These are phyloP conservation scores for Discostella stelligera DNA, from an alignment of 352 stramenopile species.

Conservation along the genomic window DNA sequence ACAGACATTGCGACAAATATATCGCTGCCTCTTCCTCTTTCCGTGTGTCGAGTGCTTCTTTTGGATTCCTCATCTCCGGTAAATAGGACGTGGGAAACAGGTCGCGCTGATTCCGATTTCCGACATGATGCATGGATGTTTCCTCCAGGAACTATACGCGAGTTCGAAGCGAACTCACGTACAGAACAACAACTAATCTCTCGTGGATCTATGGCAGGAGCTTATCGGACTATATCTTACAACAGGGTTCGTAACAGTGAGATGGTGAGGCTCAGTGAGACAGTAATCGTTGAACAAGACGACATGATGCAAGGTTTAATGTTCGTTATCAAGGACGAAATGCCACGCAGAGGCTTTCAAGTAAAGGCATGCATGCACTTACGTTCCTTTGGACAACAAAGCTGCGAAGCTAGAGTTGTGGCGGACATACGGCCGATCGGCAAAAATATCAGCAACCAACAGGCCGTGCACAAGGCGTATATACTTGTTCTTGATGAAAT, in stretches of 20 bases:
- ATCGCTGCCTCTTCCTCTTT: conserved; percentile 59
- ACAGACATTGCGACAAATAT: conserved; percentile 68
- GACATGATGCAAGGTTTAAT: conserved; percentile 57
- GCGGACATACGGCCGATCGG: conserved; percentile 71
- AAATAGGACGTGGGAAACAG: conserved; percentile 70
- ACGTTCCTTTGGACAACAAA: conserved; percentile 46
- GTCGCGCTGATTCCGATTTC: conserved; percentile 69
- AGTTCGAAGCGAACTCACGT: conserved; percentile 64
- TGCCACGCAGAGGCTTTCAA: conserved; percentile 74
- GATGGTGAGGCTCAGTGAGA: conserved; percentile 65
- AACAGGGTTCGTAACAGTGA: conserved; percentile 59
- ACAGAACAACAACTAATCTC: conserved; percentile 75
- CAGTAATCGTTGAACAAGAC: conserved; percentile 71
- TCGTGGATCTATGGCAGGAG: conserved; percentile 67
- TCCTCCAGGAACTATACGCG: conserved; percentile 55
- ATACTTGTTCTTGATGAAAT: conserved; percentile 80
- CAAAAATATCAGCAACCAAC: conserved; percentile 79
- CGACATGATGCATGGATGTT: conserved; percentile 70
- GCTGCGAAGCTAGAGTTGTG: conserved; percentile 62
- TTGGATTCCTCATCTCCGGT: conserved; percentile 75
- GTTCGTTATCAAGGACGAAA: conserved; percentile 62
- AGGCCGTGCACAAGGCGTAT: conserved; percentile 78
- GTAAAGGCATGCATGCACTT: conserved; percentile 68
- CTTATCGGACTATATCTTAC: conserved; percentile 66
- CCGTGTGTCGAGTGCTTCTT: conserved; percentile 71